Evolutionary conservation across 2,329 filamentous ascomycete genomes (phyloP), one percentile per base, ranked within the genome.

Genomic region (Anisogramma anomala): DNA sequence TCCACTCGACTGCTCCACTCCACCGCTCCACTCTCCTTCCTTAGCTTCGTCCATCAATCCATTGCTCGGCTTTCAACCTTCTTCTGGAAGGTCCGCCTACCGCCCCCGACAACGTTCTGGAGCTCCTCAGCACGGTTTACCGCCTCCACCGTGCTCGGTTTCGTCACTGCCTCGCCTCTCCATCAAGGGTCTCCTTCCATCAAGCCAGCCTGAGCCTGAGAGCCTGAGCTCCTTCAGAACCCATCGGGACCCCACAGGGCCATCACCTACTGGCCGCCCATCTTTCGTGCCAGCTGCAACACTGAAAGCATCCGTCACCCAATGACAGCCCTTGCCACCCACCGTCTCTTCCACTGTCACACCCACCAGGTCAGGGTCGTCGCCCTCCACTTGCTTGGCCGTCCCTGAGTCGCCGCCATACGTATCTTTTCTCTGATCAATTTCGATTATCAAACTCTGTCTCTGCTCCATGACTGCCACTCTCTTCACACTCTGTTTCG

Each of bases 401-500:
- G 41, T 38, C 45, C 36, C 42, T 45, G 38, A 45, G 22, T 23
- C 22, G 22, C n/a, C n/a, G 22, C 6, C 5, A 25, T 34, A 28
- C 23, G 27, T 37, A 25, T 33, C 31, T 7, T 10, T 32, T 10
- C 3, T 25, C 17, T 28, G 30, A 18, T 18, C 30, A 32, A 32
- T 23, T 45, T 45, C 39, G 25, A 35, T 40, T 33, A 35, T 40
- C 30, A 23, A 9, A 23, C 22, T 23, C 22, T 23, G 6, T 23
- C 28, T 47, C 14, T 52, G 53, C 56, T 55, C 60, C 64, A 72
- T 72, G 69, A 68, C 63, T 53, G 60, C 58, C 33, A 22, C 38
- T 41, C 40, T 46, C 33, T 40, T 43, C 32, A 39, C 41, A 55
- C 58, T 68, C 49, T 71, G 68, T 55, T 62, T 64, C 54, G 56